These are phyloP conservation scores for Vitis rupestris DNA, from an alignment of 164 flowering plant genomes.

Conservation along the genomic window DNA sequence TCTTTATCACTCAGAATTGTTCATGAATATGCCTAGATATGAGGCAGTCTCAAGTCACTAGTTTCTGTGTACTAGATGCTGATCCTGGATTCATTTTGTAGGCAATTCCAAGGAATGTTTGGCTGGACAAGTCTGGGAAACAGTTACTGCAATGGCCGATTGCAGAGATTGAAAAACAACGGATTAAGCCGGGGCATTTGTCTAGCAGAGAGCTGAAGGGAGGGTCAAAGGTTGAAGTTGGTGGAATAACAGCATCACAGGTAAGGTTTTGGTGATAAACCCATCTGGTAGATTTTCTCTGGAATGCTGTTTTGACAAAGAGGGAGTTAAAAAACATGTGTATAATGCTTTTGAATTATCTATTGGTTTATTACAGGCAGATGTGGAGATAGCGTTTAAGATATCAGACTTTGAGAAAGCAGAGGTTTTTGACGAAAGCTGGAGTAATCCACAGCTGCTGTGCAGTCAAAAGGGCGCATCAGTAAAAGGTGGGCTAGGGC, in stretches of 20 bases:
- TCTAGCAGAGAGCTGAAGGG: slow-evolving; percentile 3
- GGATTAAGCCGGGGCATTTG: slow-evolving; percentile 11
- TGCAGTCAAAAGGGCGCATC: slow-evolving; percentile 43
- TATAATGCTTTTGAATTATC: too few species aligned
- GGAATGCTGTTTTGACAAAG: too few species aligned
- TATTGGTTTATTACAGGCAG: slow-evolving; percentile 28
- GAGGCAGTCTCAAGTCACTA: too few species aligned
- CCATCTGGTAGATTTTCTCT: too few species aligned
- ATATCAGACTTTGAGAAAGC: slow-evolving; percentile 30
- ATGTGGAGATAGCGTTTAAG: slow-evolving; percentile 50
- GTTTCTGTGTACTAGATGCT: background rate
- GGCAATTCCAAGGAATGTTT: slow-evolving; percentile 31
- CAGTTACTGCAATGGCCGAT: slow-evolving; percentile 43
- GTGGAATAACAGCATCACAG: slow-evolving; percentile 38
- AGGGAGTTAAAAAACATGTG: too few species aligned
- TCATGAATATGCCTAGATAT: too few species aligned
- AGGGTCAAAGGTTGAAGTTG: slow-evolving; percentile 31
- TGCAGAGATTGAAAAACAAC: slow-evolving; percentile 24
- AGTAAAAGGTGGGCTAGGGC: slow-evolving; percentile 44
- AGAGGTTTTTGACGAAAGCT: slow-evolving; percentile 37
- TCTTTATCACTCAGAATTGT: too few species aligned
- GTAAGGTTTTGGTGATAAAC: slow-evolving; percentile 13
- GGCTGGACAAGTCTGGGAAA: slow-evolving; percentile 34
- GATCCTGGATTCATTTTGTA: slow-evolving; percentile 8
- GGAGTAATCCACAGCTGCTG: slow-evolving; percentile 45